A percentile compares a stretch with the other conserved stretches of the same genome.
phyloP scores from a whole-genome alignment of 2,329 filamentous ascomycete species.

The Alternaria viburni region DNA sequence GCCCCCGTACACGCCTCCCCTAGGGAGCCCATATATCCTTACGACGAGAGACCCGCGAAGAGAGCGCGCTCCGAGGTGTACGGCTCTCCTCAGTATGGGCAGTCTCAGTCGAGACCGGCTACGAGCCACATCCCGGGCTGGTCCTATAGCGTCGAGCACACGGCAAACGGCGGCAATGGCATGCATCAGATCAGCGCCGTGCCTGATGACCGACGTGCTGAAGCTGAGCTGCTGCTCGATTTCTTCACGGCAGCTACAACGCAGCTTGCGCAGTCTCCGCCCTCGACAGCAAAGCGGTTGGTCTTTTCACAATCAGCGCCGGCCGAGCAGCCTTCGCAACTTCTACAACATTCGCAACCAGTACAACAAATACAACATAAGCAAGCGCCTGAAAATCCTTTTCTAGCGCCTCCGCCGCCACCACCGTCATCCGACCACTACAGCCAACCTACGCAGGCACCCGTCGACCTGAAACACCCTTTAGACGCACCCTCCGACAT shows the following conservation, averaged over 20 bases:
- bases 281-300: constrained; percentile 36
- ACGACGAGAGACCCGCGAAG: constrained; percentile 62
- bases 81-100: constrained; percentile 49
- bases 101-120: constrained; percentile 50
- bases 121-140: constrained; percentile 54
- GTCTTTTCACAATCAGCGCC: constrained; percentile 31
- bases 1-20: constrained; percentile 30
- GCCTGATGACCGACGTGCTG: constrained; percentile 47
- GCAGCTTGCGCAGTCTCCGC: constrained; percentile 35
- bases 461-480: constrained; percentile 23
- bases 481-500: constrained; percentile 9
- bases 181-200: constrained; percentile 44
- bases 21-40: constrained; percentile 13
- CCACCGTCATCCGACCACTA: constrained; percentile 13
- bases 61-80: constrained; percentile 65
- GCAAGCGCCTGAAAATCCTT: constrained; percentile 17
- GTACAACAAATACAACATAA: constrained; percentile 10
- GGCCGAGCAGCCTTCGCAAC: constrained; percentile 6
- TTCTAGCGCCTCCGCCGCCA: constrained; percentile 2
- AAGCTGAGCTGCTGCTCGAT: constrained; percentile 55
- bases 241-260: constrained; percentile 44
- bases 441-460: constrained; percentile 16
- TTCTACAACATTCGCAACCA: not conserved
- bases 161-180: constrained; percentile 42
- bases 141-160: constrained; percentile 50